Base-by-base conservation (phyloP, 805 yeast genomes). In the Starmerella stigmatis region DNA sequence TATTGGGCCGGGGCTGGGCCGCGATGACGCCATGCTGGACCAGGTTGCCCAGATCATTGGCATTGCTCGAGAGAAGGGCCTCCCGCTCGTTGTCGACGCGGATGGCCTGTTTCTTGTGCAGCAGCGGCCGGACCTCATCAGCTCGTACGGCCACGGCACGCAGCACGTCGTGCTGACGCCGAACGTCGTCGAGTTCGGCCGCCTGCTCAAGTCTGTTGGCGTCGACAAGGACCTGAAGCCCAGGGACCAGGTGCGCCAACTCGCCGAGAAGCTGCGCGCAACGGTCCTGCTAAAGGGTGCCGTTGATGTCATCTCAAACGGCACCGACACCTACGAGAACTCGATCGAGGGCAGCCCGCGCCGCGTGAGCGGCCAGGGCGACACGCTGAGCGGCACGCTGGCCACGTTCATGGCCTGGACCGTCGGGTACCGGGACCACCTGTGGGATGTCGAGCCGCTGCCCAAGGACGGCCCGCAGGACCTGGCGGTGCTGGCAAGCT, bases 291-390 rank as follows among this genome's bases (percentile, higher is more conserved):
- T 81, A 28, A 92, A 92, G 62, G 96, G 96, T 2, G 44, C 55
- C 0, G 52, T 54, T 2, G 98, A 92, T 57, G 52, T 73, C 29
- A 79, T 86, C 10, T 80, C 76, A 5, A 65, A 70, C 41, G 75
- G 74, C 2, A 67, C 64, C 4, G 57, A 61, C 4, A 56, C 65
- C 5, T 50, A 83, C 6, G 55, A 64, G 3, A 73, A 71, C 49
- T 69, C 69, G 28, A 57, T 67, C 26, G 56, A 60, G 13, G 96
- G 97, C 1, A 79, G 92, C 6, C 63, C 66, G 41, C 81, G 84
- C 57, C 70, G 98, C 44, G 94, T 84, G 7, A 96, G 96, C 11
- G 98, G 98, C 0, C 97, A 92, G 64, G 98, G 98, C 21, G 98
- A 92, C 57, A 82, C 96, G 0, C 62, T 92, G 31, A 75, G 89